These are phyloP conservation scores for Chenopodium album DNA, from an alignment of 148 eudicot species.

Conservation along the genomic window DNA sequence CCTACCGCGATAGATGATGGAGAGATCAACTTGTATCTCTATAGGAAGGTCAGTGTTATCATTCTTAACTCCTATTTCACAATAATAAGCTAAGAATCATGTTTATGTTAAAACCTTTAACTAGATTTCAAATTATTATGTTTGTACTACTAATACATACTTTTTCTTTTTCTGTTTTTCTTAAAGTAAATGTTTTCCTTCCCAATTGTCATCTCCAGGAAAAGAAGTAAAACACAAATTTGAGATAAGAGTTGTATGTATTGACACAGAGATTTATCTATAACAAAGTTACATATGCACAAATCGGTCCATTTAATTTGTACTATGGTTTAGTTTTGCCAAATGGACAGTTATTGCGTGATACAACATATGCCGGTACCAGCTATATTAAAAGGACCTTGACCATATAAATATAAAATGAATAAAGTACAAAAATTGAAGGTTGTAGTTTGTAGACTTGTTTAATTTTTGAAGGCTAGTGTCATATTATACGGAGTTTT, in stretches of 20 bases:
- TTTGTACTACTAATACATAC: neutral
- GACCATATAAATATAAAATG: too few species aligned
- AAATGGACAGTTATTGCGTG: neutral
- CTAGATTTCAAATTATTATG: neutral
- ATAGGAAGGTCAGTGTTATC: slow-evolving; percentile 40
- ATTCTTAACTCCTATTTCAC: neutral
- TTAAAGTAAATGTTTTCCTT: too few species aligned
- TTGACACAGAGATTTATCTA: neutral
- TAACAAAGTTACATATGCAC: too few species aligned
- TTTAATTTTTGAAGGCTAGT: neutral
- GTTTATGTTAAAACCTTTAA: neutral
- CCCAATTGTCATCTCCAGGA: neutral
- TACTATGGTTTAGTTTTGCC: neutral
- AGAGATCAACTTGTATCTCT: slow-evolving; percentile 51
- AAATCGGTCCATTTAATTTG: too few species aligned
- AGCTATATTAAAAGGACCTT: too few species aligned
- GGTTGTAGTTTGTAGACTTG: neutral
- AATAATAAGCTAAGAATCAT: neutral
- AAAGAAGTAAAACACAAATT: too few species aligned
- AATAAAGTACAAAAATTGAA: too few species aligned
- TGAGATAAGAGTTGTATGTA: too few species aligned
- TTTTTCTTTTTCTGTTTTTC: too few species aligned
- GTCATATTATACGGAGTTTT: too few species aligned
- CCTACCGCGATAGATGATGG: slow-evolving; percentile 76
- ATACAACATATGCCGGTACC: neutral